phyloP scores from a whole-genome alignment of 176 grass and related monocot genomes.

The Neostapfia colusana region DNA sequence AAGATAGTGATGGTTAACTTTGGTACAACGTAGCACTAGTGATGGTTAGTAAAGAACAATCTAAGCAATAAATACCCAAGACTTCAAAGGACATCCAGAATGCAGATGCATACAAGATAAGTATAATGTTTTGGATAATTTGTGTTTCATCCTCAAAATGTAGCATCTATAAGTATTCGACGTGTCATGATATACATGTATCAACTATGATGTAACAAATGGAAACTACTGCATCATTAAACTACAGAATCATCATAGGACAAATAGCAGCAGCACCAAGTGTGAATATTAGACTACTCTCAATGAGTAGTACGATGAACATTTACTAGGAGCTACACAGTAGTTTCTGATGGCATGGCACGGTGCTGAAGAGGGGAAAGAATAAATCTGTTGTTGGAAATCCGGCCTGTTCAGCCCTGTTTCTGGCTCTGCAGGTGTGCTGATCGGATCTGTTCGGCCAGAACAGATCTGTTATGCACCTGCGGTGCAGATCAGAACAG shows the following conservation, averaged over 20 bases:
- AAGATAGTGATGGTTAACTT: constrained; percentile 37
- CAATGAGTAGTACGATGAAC: neutral
- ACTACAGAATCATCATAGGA: constrained; percentile 6
- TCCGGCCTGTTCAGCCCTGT: no score
- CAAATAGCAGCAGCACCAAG: neutral
- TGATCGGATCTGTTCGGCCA: no score
- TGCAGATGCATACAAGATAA: no score
- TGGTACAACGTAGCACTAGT: neutral
- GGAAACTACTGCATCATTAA: constrained; percentile 18
- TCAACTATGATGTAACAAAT: constrained; percentile 12
- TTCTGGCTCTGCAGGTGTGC: no score
- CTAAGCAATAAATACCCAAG: neutral
- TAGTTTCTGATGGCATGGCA: neutral
- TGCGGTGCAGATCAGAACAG: no score
- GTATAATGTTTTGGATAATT: no score
- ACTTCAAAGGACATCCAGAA: no score
- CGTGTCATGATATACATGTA: neutral
- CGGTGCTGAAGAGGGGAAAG: neutral
- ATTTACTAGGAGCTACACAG: neutral
- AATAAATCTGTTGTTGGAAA: no score
- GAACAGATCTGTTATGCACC: no score
- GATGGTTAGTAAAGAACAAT: constrained; percentile 9
- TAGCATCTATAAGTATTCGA: constrained; percentile 7
- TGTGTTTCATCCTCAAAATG: neutral
- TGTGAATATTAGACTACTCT: neutral